These are phyloP conservation scores for Helotiales sp. DNA, from an alignment of 2,329 filamentous ascomycete genomes.

Conservation along the genomic window DNA sequence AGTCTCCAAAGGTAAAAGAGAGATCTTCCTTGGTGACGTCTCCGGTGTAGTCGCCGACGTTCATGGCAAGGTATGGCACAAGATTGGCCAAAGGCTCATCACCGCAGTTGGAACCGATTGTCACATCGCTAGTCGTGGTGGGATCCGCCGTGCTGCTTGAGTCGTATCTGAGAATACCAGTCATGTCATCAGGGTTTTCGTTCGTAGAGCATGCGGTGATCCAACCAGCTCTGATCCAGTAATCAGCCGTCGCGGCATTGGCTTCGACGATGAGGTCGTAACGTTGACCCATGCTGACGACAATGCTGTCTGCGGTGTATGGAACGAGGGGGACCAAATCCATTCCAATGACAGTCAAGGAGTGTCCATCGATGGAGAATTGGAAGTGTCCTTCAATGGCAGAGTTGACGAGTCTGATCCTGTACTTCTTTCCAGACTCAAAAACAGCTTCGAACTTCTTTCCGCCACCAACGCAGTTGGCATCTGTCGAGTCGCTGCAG, in stretches of 20 bases:
- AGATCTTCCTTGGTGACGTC: slow-evolving; percentile 19
- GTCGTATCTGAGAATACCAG: slow-evolving; percentile 42
- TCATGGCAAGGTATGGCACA: slow-evolving; percentile 30
- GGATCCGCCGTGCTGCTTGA: slow-evolving; percentile 36
- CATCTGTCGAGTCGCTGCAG: slow-evolving; percentile 23
- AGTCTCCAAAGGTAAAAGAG: slow-evolving; percentile 22
- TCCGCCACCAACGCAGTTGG: slow-evolving; percentile 30
- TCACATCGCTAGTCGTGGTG: slow-evolving; percentile 26
- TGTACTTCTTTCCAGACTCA: slow-evolving; percentile 41
- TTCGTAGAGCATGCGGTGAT: slow-evolving; percentile 58
- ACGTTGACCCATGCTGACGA: slow-evolving; percentile 58
- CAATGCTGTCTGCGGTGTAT: slow-evolving; percentile 49
- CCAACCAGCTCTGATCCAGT: slow-evolving; percentile 52
- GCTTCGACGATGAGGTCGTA: slow-evolving; percentile 48
- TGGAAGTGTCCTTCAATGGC: slow-evolving; percentile 44
- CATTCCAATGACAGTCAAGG: slow-evolving; percentile 55
- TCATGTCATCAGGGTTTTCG: slow-evolving; percentile 48
- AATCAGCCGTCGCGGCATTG: slow-evolving; percentile 55
- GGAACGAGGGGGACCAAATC: slow-evolving; percentile 60
- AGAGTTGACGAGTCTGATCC: slow-evolving; percentile 46
- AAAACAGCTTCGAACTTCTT: slow-evolving; percentile 34
- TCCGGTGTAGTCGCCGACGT: slow-evolving; percentile 21
- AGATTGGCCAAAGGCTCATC: slow-evolving; percentile 33
- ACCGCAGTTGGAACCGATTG: slow-evolving; percentile 26
- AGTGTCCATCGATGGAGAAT: slow-evolving; percentile 57